Base-by-base conservation (phyloP, 345 rosid genomes). In the Erysimum cheiranthoides region DNA sequence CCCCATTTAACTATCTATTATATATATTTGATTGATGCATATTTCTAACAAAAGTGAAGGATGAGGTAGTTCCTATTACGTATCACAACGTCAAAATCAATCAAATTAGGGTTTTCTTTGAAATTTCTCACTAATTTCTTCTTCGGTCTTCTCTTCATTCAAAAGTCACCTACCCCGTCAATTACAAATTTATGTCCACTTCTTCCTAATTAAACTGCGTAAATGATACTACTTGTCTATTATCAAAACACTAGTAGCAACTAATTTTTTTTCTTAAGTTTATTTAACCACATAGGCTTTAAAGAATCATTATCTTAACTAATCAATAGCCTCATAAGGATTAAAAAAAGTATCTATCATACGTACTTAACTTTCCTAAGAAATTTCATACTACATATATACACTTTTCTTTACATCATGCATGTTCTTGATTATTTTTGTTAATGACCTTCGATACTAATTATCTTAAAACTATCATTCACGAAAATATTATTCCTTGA, bases 121-220 rank as follows among this genome's bases (percentile, higher is more conserved):
- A 61, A 75, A 68, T 2, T 68, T 61, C 63, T 40, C 31, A n/a
- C 14, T 31, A 69, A 10, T 54, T 76, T 76, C 60, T 7, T 45
- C 43, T 54, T 70, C 5, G 17, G 79, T 76, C 58, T 47, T 61
- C 54, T 52, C 70, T 76, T 42, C 39, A 51, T 40, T 60, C 36
- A 38, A 76, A 47, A 61, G 70, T 76, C 79, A 69, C 39, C 65
- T 25, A 32, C 62, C 57, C 74, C 42, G 27, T 69, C 70, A 68
- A 42, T 52, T 61, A 21, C 25, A 21, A 43, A 61, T 51, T 42
- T 49, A 39, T 51, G 73, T 61, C 54, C 69, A 75, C 56, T 60
- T 12, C 39, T 36, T 13, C 30, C n/a, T 59, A 43, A 13, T 58
- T 45, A 57, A 34, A 56, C 32, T 66, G n/a, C 27, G 42, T 27